Evolutionary conservation across 2,329 filamentous ascomycete genomes (phyloP).

Genomic region (Periconia macrospinosa): DNA sequence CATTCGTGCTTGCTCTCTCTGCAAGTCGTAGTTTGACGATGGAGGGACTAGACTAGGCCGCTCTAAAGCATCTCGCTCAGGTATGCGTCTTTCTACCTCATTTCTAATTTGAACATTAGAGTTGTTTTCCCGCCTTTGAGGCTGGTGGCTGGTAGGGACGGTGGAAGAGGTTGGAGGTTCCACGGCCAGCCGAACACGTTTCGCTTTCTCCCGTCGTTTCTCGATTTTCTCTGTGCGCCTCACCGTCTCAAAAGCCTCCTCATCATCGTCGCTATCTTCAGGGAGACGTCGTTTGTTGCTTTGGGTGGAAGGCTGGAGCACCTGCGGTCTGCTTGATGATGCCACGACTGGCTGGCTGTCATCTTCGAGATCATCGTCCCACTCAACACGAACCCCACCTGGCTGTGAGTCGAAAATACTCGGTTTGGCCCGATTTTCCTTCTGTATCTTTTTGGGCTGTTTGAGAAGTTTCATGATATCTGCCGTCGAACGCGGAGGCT

Average conservation of each 20-base stretch:
- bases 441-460: conserved; percentile 20
- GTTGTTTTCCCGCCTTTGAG: conserved; percentile 1
- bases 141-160: conserved; percentile 35
- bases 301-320: conserved; percentile 27
- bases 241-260: conserved; percentile 50
- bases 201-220: conserved; percentile 40
- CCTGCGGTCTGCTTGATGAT: conserved; percentile 27
- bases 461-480: conserved; percentile 24
- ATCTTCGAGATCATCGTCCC: conserved; percentile 39
- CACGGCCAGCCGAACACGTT: conserved; percentile 23
- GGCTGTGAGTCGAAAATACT: conserved; percentile 46
- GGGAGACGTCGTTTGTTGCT: conserved; percentile 18
- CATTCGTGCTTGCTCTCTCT: conserved; percentile 19
- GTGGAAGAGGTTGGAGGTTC: conserved; percentile 17
- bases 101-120: background rate
- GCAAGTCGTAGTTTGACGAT: conserved; percentile 15
- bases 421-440: conserved; percentile 36
- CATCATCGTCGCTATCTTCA: conserved; percentile 30
- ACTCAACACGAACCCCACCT: conserved; percentile 42
- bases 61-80: conserved; percentile 26
- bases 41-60: conserved; percentile 29
- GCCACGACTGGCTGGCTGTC: conserved; percentile 15
- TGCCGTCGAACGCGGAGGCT: conserved; percentile 25
- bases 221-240: conserved; percentile 37
- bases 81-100: conserved; percentile 23